These are phyloP conservation scores for Neoboletus magnificus DNA, from an alignment of 768 basidiomycete species.

Conservation along the genomic window DNA sequence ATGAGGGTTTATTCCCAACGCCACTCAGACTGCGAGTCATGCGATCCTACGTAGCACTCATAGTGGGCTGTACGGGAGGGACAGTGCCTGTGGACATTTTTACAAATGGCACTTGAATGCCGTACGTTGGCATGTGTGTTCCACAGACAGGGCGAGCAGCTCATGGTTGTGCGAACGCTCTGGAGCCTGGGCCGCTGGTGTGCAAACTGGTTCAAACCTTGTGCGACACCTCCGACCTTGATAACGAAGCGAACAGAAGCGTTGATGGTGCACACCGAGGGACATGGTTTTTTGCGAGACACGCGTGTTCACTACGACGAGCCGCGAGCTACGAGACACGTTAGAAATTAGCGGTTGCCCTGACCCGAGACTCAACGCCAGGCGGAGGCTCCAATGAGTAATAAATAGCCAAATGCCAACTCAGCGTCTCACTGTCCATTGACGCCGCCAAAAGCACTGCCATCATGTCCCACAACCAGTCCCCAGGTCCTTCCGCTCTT, in stretches of 20 bases:
- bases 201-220: conserved; percentile 14
- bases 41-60: background rate
- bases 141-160: background rate
- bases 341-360: conserved; percentile 9
- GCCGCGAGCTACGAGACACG: conserved; percentile 9
- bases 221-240: background rate
- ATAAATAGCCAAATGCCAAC: conserved; percentile 28
- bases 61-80: background rate
- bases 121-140: conserved; percentile 7
- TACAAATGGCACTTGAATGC: conserved; percentile 10
- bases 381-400: conserved; percentile 21
- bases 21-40: conserved; percentile 3
- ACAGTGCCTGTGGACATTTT: conserved; percentile 23
- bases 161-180: background rate
- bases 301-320: conserved; percentile 1
- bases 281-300: background rate
- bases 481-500: conserved; percentile 49
- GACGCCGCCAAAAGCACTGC: conserved; percentile 34
- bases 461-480: conserved; percentile 68
- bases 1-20: conserved; percentile 4
- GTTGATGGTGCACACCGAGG: no score
- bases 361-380: conserved; percentile 30
- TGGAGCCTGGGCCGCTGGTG: background rate
- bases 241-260: conserved; percentile 3
- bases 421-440: conserved; percentile 33